Evolutionary conservation across 139 green algal species (phyloP), one percentile per base, ranked within the genome.

Genomic region (Penium margaritaceum): DNA sequence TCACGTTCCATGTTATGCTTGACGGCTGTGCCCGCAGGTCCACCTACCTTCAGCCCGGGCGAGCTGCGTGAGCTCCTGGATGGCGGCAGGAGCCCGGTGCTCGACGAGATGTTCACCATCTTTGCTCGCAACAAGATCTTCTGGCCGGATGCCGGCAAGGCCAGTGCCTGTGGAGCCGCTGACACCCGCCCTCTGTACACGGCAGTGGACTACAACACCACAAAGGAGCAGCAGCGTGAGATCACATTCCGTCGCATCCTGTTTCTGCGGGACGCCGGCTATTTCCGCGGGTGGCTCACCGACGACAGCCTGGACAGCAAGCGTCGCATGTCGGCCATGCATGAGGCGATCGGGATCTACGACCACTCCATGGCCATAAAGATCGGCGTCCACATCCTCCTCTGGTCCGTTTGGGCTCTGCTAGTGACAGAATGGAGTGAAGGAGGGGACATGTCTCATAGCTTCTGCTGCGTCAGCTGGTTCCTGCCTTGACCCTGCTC

Each of bases 311-410:
- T n/a, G 6, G 47, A 63, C 44, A 58, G 36, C 30, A 29, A 62
- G 19, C 38, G 33, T 1, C 21, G 41, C 17, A 75, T 55, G 74
- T 43, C 64, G 71, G 85, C 87, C 0, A 83, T 79, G 0, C 76
- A 91, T n/a, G 90, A 95, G 78, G 86, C 67, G 46, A 76, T 95
- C 3, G 80, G 79, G 44, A 89, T 85, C 29, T 84, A 67, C 35
- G 91, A 96, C 80, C 95, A 96, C 83, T 88, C 75, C 19, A 71
- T 95, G 73, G 84, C 78, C 51, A 93, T 96, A 82, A 96, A 96
- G 74, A 79, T 77, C 1, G 91, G 91, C 3, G 91, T 96, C 27
- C 91, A 96, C 84, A 95, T 94, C 81, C 88, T 86, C 2, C 80
- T 91, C 19, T 91, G 61, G 70, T 77, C 32, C 58, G 70, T 24